These are phyloP conservation scores for Boletus pseudo-olivaceus DNA, from an alignment of 768 basidiomycete species.

Conservation along the genomic window DNA sequence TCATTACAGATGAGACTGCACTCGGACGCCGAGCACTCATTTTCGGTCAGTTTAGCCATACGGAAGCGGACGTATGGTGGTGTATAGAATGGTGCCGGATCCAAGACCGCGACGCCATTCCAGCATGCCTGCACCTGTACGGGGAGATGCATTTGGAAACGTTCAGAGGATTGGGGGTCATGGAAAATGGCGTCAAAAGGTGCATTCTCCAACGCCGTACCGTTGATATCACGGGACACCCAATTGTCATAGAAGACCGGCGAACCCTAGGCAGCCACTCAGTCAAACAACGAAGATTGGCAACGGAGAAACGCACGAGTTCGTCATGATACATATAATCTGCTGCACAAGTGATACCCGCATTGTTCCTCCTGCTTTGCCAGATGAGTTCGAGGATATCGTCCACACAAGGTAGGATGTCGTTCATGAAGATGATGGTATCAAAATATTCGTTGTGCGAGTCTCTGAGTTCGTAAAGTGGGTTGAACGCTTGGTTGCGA, in stretches of 20 bases:
- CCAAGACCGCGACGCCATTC: conserved; percentile 96
- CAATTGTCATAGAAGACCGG: conserved; percentile 99
- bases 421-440: conserved; percentile 98
- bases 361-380: conserved; percentile 90
- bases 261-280: conserved; percentile 42
- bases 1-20: conserved; percentile 98
- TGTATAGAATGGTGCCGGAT: conserved; percentile 92
- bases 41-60: conserved; percentile 86
- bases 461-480: conserved; percentile 90
- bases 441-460: conserved; percentile 93
- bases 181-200: conserved; percentile 96
- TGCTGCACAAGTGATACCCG: conserved; percentile 95
- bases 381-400: conserved; percentile 97
- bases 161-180: conserved; percentile 64
- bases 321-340: conserved; percentile 99
- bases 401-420: conserved; percentile 96
- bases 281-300: background rate
- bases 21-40: conserved; percentile 93
- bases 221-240: conserved; percentile 98
- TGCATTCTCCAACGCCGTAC: conserved; percentile 96
- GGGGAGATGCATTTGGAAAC: conserved; percentile 91
- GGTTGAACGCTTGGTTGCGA: conserved; percentile 96
- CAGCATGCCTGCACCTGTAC: conserved; percentile 97
- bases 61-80: conserved; percentile 91
- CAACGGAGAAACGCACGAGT: conserved; percentile 49